phyloP scores from a whole-genome alignment of 192 early-diverging fungal genomes.

The Podila horticola region DNA sequence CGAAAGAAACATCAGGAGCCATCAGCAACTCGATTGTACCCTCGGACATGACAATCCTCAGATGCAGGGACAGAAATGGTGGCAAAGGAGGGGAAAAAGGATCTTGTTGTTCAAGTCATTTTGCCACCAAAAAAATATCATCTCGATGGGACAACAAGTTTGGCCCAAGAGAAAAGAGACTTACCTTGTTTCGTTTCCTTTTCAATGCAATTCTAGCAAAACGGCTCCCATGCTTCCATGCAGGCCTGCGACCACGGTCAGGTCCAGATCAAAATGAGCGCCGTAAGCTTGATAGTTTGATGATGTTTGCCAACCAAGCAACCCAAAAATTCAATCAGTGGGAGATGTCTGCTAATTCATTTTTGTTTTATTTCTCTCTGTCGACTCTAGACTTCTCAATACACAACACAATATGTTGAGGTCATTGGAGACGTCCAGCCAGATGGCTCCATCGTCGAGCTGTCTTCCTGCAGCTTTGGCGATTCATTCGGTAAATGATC shows the following conservation, averaged over 20 bases:
- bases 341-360: neutral
- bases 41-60: too few species aligned
- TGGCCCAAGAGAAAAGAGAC: too few species aligned
- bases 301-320: neutral
- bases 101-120: too few species aligned
- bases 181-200: neutral
- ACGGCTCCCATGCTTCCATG: conserved; percentile 18
- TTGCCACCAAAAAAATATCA: too few species aligned
- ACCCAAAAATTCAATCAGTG: too few species aligned
- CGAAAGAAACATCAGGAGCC: too few species aligned
- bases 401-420: conserved; percentile 32
- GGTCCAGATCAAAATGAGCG: conserved; percentile 28
- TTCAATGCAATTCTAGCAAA: conserved; percentile 12
- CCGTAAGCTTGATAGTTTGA: conserved; percentile 2
- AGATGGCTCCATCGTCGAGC: conserved; percentile 27
- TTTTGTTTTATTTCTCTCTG: neutral
- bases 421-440: conserved; percentile 37
- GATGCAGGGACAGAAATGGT: too few species aligned
- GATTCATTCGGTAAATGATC: conserved; percentile 26
- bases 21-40: too few species aligned
- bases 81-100: too few species aligned
- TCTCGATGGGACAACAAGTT: too few species aligned
- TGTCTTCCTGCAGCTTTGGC: conserved; percentile 34
- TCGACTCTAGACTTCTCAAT: conserved; percentile 18
- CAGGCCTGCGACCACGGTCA: conserved; percentile 29